Evolutionary conservation across 2,329 filamentous ascomycete species (phyloP).

Genomic region (Fusarium sp.): DNA sequence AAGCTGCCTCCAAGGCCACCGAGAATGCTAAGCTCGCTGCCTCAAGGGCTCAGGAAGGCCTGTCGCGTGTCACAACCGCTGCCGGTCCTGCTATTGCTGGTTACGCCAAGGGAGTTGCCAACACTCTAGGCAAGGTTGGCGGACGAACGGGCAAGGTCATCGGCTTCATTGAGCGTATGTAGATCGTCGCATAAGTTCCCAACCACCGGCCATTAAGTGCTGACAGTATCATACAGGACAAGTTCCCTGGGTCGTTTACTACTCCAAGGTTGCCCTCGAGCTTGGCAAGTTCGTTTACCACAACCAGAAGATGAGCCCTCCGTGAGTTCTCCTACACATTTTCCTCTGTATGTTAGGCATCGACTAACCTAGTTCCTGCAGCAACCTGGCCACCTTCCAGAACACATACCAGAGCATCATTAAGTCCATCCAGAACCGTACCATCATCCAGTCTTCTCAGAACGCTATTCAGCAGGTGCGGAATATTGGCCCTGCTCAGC

Average conservation of each 20-base stretch:
- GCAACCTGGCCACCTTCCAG: slow-evolving; percentile 85
- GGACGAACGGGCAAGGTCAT: slow-evolving; percentile 85
- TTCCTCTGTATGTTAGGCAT: slow-evolving; percentile 22
- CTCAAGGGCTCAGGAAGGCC: slow-evolving; percentile 81
- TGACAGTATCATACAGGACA: slow-evolving; percentile 69
- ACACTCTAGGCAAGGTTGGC: slow-evolving; percentile 80
- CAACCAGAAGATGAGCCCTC: slow-evolving; percentile 91
- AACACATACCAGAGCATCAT: slow-evolving; percentile 82
- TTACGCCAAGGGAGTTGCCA: slow-evolving; percentile 75
- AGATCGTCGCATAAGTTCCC: neutral
- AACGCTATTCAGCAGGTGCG: slow-evolving; percentile 69
- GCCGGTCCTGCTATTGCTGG: slow-evolving; percentile 80
- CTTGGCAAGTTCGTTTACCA: slow-evolving; percentile 88
- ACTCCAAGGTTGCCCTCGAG: slow-evolving; percentile 89
- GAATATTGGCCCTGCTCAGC: slow-evolving; percentile 77
- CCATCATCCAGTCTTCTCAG: slow-evolving; percentile 68
- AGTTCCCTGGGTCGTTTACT: slow-evolving; percentile 90
- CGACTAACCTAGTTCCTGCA: slow-evolving; percentile 53
- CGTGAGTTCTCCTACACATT: slow-evolving; percentile 72
- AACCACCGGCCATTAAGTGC: neutral
- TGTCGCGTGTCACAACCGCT: slow-evolving; percentile 83
- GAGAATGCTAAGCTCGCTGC: slow-evolving; percentile 53
- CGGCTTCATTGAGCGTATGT: slow-evolving; percentile 87
- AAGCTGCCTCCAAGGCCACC: slow-evolving; percentile 51
- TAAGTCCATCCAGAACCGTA: slow-evolving; percentile 76